phyloP scores from a whole-genome alignment of 2,329 filamentous ascomycete species.

The Alternaria dauci region DNA sequence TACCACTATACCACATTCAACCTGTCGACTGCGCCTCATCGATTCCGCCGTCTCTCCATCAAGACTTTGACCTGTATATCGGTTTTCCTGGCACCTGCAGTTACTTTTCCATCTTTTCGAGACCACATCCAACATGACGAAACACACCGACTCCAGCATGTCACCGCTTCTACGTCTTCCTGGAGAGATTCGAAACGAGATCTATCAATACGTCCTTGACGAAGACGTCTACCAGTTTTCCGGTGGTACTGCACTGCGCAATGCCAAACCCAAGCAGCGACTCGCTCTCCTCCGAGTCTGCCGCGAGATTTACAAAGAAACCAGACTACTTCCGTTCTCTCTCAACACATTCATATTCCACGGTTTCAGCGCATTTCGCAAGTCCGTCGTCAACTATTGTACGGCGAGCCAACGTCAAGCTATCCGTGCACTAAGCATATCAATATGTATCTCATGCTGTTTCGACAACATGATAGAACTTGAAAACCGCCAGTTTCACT shows the following conservation, averaged over 20 bases:
- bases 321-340: neutral
- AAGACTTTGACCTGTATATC: too few relatives aligned
- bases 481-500: neutral
- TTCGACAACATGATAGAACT: neutral
- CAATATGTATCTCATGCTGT: neutral
- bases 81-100: neutral
- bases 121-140: neutral
- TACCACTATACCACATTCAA: too few relatives aligned
- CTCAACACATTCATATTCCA: slow-evolving; percentile 10
- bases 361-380: neutral
- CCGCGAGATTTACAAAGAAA: slow-evolving; percentile 19
- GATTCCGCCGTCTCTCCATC: too few relatives aligned
- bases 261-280: neutral
- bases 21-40: too few relatives aligned
- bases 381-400: neutral
- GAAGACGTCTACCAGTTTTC: neutral
- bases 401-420: neutral
- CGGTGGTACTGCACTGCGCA: neutral
- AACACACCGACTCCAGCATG: neutral
- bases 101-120: neutral
- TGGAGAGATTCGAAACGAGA: slow-evolving; percentile 9
- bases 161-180: slow-evolving; percentile 1
- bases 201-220: slow-evolving; percentile 3
- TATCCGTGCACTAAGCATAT: neutral
- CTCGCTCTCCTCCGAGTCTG: slow-evolving; percentile 16